Evolutionary conservation across 768 basidiomycete genomes (phyloP).

Genomic region (Exidia glandulosa): DNA sequence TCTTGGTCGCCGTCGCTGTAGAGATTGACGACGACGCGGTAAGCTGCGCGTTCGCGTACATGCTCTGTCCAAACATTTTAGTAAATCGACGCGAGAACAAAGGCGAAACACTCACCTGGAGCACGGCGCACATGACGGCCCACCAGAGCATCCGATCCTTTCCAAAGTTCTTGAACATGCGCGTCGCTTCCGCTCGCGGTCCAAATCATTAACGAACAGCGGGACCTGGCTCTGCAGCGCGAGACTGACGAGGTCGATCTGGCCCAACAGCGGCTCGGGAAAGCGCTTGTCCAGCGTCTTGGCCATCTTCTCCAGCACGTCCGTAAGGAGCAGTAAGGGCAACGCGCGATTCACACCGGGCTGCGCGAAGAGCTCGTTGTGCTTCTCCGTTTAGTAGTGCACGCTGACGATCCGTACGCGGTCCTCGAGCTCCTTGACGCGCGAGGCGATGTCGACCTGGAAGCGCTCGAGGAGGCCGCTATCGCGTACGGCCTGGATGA

Average conservation of each 20-base stretch:
- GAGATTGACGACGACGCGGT: too few relatives aligned
- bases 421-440: slow-evolving; percentile 57
- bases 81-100: too few relatives aligned
- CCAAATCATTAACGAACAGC: slow-evolving; percentile 52
- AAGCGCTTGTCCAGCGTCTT: slow-evolving; percentile 83
- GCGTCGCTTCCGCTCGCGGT: slow-evolving; percentile 62
- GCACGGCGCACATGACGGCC: slow-evolving; percentile 67
- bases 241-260: slow-evolving; percentile 65
- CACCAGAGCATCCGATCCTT: slow-evolving; percentile 75
- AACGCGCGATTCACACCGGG: slow-evolving; percentile 76
- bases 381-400: slow-evolving; percentile 51
- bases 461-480: slow-evolving; percentile 63
- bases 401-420: slow-evolving; percentile 48
- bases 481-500: slow-evolving; percentile 62
- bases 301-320: slow-evolving; percentile 78
- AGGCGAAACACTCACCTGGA: slow-evolving; percentile 45
- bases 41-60: too few relatives aligned
- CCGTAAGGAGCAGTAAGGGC: slow-evolving; percentile 72
- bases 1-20: too few relatives aligned
- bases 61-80: too few relatives aligned
- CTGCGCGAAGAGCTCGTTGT: slow-evolving; percentile 49
- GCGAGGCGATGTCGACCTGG: slow-evolving; percentile 59
- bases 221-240: slow-evolving; percentile 61
- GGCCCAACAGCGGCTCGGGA: slow-evolving; percentile 66
- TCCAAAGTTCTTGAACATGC: slow-evolving; percentile 76